These are phyloP conservation scores for Pneumocystis sp. DNA, from an alignment of 1,139 yeast species.

Conservation along the genomic window DNA sequence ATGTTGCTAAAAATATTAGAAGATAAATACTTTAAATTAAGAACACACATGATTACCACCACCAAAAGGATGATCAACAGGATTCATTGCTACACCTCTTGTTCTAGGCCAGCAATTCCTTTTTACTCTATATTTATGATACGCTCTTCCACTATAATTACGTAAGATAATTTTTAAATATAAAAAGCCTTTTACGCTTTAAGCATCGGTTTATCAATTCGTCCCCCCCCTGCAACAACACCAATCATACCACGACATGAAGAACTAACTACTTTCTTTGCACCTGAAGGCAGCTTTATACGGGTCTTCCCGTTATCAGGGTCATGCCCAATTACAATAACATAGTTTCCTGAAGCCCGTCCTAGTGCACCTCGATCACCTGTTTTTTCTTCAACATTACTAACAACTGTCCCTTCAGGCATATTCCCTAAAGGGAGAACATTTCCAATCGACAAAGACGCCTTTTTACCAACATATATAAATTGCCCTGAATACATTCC, in stretches of 20 bases:
- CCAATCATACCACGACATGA: slow-evolving; percentile 99
- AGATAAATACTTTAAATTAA: background rate
- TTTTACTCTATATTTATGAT: slow-evolving; percentile 98
- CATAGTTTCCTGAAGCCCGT: slow-evolving; percentile 99
- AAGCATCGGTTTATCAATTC: slow-evolving; percentile 97
- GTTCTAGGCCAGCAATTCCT: slow-evolving; percentile 99
- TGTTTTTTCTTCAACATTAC: slow-evolving; percentile 97
- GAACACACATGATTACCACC: slow-evolving; percentile 98
- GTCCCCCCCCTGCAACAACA: slow-evolving; percentile 99
- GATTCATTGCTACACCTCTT: slow-evolving; percentile 99
- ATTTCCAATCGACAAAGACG: slow-evolving; percentile 85
- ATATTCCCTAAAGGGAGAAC: slow-evolving; percentile 90
- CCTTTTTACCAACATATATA: slow-evolving; percentile 97
- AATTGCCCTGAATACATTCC: slow-evolving; percentile 99
- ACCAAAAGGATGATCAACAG: slow-evolving; percentile 99
- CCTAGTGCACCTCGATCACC: slow-evolving; percentile 99
- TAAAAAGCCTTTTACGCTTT: slow-evolving; percentile 42
- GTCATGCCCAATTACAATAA: slow-evolving; percentile 97
- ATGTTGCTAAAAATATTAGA: slow-evolving; percentile 29
- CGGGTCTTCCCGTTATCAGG: slow-evolving; percentile 98
- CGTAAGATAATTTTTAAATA: background rate
- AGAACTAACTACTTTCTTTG: slow-evolving; percentile 89
- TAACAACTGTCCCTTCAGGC: slow-evolving; percentile 98
- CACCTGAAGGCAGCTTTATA: slow-evolving; percentile 97
- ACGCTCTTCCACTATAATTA: slow-evolving; percentile 62